Base-by-base conservation (phyloP, 2,329 filamentous ascomycete species). In the Fusarium pseudograminearum region DNA sequence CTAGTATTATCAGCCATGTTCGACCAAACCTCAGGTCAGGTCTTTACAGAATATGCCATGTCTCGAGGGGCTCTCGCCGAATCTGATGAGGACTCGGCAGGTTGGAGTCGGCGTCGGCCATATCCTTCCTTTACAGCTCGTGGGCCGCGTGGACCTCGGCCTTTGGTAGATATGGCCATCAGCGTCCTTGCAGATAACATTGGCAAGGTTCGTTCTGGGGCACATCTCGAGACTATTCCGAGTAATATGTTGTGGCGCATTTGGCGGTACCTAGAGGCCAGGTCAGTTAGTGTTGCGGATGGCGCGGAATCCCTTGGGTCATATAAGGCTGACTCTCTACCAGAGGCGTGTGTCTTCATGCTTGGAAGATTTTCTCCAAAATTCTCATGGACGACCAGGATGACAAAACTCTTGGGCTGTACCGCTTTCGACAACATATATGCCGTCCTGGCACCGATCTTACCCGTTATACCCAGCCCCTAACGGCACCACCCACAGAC, bases 331-430 rank as follows among this genome's bases (percentile, higher is more conserved):
- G 8, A 64, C 36, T 30, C 20, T 26, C 9, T 9, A 24, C 15
- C 45, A 80, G 79, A 65, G 79, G 80, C 5, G 74, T 77, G 15
- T 79, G 77, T 55, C 73, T 82, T 22, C 80, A 82, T 50, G 80
- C 78, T 2, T 82, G 81, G 81, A 82, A 78, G 60, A 67, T 80
- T 7, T 78, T 82, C 34, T 82, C 79, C 4, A 76, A 77, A 24
- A 58, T 76, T 7, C 62, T 82, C 20, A 70, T 79, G 40, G 65
- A 73, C 7, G 77, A 71, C 28, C 77, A 76, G 28, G 73, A 79
- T 4, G 78, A 79, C 30, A 79, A 75, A 52, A 76, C 74, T 7
- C 71, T 82, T 44, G 77, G 75, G 7, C 74, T 82, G 7, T 81
- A 81, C 55, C 78, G 78, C 24, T 82, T 79, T 57, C 75, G 78